These are phyloP conservation scores for Hapsidospora chrysogenum DNA, from an alignment of 495 filamentous ascomycete species.

Conservation along the genomic window DNA sequence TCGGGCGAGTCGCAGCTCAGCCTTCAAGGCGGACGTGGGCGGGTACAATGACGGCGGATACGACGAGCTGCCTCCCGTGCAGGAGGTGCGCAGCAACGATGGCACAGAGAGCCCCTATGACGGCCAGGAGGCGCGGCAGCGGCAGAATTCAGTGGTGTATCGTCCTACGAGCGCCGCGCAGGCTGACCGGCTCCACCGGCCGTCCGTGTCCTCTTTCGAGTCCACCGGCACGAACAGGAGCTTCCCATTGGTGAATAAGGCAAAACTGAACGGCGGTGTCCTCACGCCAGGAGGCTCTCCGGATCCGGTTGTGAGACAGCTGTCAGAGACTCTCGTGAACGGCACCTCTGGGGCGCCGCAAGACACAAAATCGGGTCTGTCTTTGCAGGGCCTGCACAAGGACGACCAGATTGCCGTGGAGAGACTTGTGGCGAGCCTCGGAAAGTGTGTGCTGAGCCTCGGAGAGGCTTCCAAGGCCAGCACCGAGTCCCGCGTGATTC, in stretches of 20 bases:
- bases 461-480: conserved; percentile 42
- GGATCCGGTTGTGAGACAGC: conserved; percentile 19
- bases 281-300: conserved; percentile 20
- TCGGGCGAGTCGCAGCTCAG: conserved; percentile 11
- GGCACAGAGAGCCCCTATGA: not conserved
- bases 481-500: conserved; percentile 38
- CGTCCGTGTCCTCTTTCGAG: conserved; percentile 30
- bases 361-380: conserved; percentile 6
- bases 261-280: conserved; percentile 23
- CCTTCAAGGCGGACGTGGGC: conserved; percentile 5
- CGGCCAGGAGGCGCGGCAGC: not conserved
- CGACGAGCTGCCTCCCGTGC: not conserved
- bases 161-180: conserved; percentile 21
- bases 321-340: conserved; percentile 21
- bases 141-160: conserved; percentile 8
- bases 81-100: conserved; percentile 1
- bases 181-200: conserved; percentile 19
- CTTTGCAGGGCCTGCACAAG: conserved; percentile 36
- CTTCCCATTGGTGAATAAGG: conserved; percentile 33
- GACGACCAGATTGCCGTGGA: conserved; percentile 67
- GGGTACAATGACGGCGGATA: conserved; percentile 4
- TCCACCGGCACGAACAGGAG: conserved; percentile 32
- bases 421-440: conserved; percentile 54
- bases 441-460: conserved; percentile 50
- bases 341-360: conserved; percentile 19